Evolutionary conservation across 768 basidiomycete species (phyloP), one percentile per base, ranked within the genome.

Genomic region (Tylopilus rubrobrunneus): DNA sequence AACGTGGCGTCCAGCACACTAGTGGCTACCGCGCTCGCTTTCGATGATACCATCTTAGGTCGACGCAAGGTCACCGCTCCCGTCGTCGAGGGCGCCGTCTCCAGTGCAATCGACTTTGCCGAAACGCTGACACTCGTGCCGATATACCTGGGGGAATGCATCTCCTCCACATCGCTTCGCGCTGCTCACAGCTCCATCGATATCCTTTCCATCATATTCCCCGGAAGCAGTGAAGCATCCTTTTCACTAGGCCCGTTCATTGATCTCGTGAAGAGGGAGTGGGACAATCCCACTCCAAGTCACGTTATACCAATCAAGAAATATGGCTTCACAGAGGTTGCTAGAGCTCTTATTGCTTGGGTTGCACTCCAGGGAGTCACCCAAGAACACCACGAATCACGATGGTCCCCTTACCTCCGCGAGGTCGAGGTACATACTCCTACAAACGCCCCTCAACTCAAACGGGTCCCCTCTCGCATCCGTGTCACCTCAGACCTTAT

Each of bases 231-330:
- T 62, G 90, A 91, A 56, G 85, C 89, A 2, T 85, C 87, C 17
- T 92, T 92, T 68, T 90, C 89, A 2, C 74, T 93, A 7, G 84
- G 82, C 9, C 84, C 87, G 10, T 91, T 92, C 69, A 85, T 92
- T 51, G 78, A 76, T 31, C 82, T 93, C 31, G 88, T 92, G n/a
- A 81, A 82, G 49, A 75, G 85, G 37, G 90, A 93, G 72, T 87
- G 87, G 85, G 75, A 76, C 56, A 74, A 81, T 37, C 80, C 82
- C 43, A 74, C 70, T 7, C 72, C 74, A 14, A 78, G 78, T 27
- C 76, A 78, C 12, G 73, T 74, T 21, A 74, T 83, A 23, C 87
- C 87, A 1, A 77, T 75, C 60, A 80, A 77, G 55, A 78, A 78
- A 41, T 87, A 81, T 58, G 81, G 85, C 8, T 73, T 89, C 40